Evolutionary conservation across 2,329 filamentous ascomycete genomes (phyloP).

Genomic region (Bipolaris cookei): DNA sequence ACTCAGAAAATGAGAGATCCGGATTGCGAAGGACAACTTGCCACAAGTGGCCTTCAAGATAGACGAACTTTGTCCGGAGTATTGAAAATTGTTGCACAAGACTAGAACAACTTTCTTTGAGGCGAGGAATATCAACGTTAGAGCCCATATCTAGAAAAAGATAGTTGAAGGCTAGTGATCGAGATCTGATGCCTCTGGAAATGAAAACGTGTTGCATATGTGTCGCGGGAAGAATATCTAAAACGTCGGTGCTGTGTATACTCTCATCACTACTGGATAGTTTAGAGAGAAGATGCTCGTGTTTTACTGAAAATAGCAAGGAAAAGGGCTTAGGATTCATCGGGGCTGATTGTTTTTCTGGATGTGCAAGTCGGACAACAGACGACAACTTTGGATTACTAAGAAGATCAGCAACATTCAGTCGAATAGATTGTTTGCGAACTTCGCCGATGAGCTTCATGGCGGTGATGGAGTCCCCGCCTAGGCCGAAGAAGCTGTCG

Average conservation of each 20-base stretch:
- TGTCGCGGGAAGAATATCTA: neutral
- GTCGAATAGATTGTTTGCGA: neutral
- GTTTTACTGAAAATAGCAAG: neutral
- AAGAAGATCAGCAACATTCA: neutral
- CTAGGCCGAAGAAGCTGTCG: conserved; percentile 29
- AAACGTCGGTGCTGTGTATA: neutral
- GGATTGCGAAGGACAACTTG: neutral
- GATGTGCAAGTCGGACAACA: neutral
- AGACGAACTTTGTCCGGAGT: neutral
- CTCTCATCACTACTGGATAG: neutral
- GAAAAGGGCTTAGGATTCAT: neutral
- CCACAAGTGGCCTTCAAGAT: neutral
- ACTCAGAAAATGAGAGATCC: neutral
- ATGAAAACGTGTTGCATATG: neutral
- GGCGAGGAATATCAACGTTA: neutral
- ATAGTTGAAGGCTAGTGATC: neutral
- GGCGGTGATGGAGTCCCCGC: conserved; percentile 36
- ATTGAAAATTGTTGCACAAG: conserved; percentile 1
- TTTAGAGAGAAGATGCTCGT: conserved; percentile 33
- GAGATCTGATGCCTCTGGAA: neutral
- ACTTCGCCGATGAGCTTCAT: conserved; percentile 30
- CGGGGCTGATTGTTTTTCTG: neutral
- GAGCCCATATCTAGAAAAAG: neutral
- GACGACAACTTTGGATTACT: neutral
- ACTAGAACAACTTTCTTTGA: neutral